These are phyloP conservation scores for Fusarium brevicatenulatum DNA, from an alignment of 2,329 filamentous ascomycete species.

Conservation along the genomic window DNA sequence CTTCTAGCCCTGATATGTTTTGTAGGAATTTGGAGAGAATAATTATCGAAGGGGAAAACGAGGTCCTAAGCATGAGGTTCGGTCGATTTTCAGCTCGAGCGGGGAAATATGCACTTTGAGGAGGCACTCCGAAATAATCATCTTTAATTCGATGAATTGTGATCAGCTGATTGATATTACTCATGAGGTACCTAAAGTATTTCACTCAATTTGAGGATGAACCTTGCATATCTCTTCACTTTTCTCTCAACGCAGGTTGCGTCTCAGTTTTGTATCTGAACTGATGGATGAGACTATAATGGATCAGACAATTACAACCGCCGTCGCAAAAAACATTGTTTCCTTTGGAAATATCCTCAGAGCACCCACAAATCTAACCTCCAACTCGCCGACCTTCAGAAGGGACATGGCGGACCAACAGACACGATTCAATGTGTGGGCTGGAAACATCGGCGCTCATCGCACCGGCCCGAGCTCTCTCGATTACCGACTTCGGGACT, in stretches of 20 bases:
- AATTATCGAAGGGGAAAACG: background rate
- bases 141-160: background rate
- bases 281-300: background rate
- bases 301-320: background rate
- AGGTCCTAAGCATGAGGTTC: background rate
- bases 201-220: background rate
- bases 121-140: background rate
- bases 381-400: background rate
- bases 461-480: background rate
- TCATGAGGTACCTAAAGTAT: background rate
- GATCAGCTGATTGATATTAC: background rate
- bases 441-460: background rate
- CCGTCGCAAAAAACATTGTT: background rate
- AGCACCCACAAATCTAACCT: background rate
- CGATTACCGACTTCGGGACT: background rate
- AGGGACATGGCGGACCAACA: background rate
- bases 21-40: background rate
- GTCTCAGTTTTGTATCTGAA: background rate
- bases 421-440: background rate
- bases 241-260: background rate
- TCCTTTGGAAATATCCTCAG: too few relatives aligned
- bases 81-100: background rate
- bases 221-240: too few relatives aligned
- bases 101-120: background rate
- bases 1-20: slow-evolving; percentile 20